Conservation (phyloP, 2,329 filamentous ascomycete genomes). For the Capronia epimyces region DNA sequence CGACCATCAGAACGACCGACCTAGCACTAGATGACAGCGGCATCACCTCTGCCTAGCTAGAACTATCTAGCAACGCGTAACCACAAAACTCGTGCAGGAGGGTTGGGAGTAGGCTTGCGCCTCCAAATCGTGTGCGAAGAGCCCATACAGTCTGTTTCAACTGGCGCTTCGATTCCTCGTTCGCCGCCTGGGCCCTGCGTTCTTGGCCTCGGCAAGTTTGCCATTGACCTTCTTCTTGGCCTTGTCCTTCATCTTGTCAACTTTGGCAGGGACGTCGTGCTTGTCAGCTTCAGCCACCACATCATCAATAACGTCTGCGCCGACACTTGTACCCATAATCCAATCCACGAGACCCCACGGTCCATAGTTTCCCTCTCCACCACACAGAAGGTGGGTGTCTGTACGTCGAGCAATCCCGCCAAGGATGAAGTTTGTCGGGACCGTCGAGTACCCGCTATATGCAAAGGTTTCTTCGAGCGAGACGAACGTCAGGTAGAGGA, state of each 20-base stretch:
- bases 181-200: conserved; percentile 11
- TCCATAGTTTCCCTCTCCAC: conserved; percentile 44
- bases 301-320: conserved; percentile 48
- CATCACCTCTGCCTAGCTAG: neutral
- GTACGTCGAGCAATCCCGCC: conserved; percentile 53
- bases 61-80: no score
- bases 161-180: conserved; percentile 16
- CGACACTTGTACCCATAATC: conserved; percentile 38
- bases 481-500: conserved; percentile 49
- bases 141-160: neutral
- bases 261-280: conserved; percentile 32
- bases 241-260: conserved; percentile 34
- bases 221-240: conserved; percentile 18
- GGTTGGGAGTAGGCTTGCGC: no score
- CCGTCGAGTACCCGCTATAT: conserved; percentile 54
- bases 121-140: neutral
- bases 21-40: neutral
- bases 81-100: no score
- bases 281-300: conserved; percentile 39
- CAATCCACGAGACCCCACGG: conserved; percentile 45
- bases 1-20: neutral
- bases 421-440: conserved; percentile 55
- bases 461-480: conserved; percentile 58
- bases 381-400: conserved; percentile 50
- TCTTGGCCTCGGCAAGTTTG: conserved; percentile 12